These are phyloP conservation scores for Trichoderma endophyticum DNA, from an alignment of 2,329 filamentous ascomycete genomes.

Conservation along the genomic window DNA sequence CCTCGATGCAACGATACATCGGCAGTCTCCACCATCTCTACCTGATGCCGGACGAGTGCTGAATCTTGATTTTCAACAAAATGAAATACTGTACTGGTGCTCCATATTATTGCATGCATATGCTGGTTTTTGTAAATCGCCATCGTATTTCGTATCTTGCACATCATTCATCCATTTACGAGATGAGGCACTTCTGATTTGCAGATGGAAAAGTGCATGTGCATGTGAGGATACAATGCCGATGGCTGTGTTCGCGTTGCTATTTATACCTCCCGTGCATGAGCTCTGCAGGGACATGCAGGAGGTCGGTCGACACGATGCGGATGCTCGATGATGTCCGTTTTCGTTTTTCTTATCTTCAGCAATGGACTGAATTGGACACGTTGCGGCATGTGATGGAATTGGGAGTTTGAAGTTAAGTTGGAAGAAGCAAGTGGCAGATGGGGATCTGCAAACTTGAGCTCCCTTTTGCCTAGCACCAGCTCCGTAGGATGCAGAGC, in stretches of 20 bases:
- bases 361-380: background rate
- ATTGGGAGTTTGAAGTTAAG: background rate
- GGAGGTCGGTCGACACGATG: background rate
- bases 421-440: background rate
- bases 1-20: background rate
- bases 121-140: background rate
- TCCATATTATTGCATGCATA: background rate
- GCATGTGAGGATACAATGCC: background rate
- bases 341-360: background rate
- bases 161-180: background rate
- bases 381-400: background rate
- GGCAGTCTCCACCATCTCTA: background rate
- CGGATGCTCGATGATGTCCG: background rate
- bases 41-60: background rate
- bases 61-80: background rate
- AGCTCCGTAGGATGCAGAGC: background rate
- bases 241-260: background rate
- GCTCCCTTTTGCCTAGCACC: background rate
- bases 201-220: background rate
- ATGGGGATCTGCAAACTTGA: background rate
- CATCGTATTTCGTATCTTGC: background rate
- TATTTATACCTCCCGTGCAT: background rate
- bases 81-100: background rate
- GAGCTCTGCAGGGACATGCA: background rate
- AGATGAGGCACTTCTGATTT: background rate